Evolutionary conservation across 768 basidiomycete species (phyloP).

Genomic region (Suillus placidus): DNA sequence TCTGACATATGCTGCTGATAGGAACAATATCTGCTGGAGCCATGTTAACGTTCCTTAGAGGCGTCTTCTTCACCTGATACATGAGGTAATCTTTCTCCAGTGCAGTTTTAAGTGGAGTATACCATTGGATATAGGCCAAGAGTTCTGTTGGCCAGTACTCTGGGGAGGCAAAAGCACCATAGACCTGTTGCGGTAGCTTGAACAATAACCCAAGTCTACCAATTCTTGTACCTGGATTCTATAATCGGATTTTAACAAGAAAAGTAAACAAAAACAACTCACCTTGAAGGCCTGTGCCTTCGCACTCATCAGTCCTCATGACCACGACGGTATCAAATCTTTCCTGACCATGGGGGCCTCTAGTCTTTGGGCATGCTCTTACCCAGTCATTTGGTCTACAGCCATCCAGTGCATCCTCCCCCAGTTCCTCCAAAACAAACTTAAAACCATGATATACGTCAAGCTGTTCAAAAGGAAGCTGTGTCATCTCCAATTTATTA

Average conservation of each 20-base stretch:
- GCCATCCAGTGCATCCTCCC: neutral
- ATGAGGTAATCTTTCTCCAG: neutral
- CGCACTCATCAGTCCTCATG: neutral
- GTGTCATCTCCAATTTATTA: neutral
- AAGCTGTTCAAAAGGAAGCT: neutral
- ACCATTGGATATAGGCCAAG: neutral
- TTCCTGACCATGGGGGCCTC: neutral
- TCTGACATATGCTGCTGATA: neutral
- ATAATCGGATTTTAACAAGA: neutral
- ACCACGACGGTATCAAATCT: neutral
- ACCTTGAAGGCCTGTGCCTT: neutral
- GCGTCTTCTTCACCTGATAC: neutral
- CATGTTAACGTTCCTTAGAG: neutral
- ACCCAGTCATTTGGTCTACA: neutral
- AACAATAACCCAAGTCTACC: neutral
- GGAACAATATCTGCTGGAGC: neutral
- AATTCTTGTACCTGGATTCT: constrained; percentile 1
- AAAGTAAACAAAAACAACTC: neutral
- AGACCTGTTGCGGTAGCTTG: neutral
- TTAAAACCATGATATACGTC: neutral
- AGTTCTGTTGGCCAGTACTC: neutral
- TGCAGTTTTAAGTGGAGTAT: neutral
- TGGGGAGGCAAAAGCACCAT: neutral
- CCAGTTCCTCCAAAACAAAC: neutral
- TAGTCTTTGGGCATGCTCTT: neutral